A percentile compares a stretch with the other conserved stretches of the same genome.
Evolutionary conservation across 192 early-diverging fungal genomes (phyloP).

Genomic region (Mortierella hygrophila): DNA sequence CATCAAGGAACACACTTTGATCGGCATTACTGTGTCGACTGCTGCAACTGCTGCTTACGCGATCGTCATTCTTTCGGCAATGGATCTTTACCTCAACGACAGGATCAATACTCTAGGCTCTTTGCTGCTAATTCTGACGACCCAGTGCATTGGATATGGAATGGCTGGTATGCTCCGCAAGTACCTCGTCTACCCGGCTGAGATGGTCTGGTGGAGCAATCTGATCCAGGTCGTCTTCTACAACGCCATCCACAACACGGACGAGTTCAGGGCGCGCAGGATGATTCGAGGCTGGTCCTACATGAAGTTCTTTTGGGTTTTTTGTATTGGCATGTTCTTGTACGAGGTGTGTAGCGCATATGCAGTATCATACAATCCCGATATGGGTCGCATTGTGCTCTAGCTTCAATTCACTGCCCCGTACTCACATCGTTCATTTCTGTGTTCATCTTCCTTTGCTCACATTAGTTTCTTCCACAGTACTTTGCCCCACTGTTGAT

Average conservation of each 20-base stretch:
- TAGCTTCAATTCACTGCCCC: too few relatives aligned
- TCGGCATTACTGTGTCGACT: slow-evolving; percentile 62
- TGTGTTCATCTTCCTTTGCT: too few relatives aligned
- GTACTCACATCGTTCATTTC: too few relatives aligned
- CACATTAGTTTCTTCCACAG: slow-evolving; percentile 42
- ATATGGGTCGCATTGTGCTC: too few relatives aligned
- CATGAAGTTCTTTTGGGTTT: slow-evolving; percentile 57
- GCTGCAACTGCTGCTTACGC: slow-evolving; percentile 62
- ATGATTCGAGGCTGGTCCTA: slow-evolving; percentile 14
- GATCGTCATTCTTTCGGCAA: slow-evolving; percentile 24
- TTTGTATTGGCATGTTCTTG: slow-evolving; percentile 43
- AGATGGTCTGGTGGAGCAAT: slow-evolving; percentile 88
- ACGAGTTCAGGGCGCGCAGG: slow-evolving; percentile 1
- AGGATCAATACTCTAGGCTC: slow-evolving; percentile 63
- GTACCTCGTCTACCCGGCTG: slow-evolving; percentile 74
- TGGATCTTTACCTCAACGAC: slow-evolving; percentile 38
- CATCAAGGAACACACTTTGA: slow-evolving; percentile 74
- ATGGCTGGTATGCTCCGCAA: slow-evolving; percentile 81
- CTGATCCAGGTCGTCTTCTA: slow-evolving; percentile 63
- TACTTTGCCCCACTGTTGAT: slow-evolving; percentile 40
- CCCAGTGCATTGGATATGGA: slow-evolving; percentile 63
- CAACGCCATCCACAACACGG: slow-evolving; percentile 50
- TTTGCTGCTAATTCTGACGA: slow-evolving; percentile 69
- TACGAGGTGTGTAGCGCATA: slow-evolving; percentile 36
- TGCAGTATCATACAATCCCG: too few relatives aligned